Conservation (phyloP, 352 stramenopile genomes). For the Plasmopara viticola region DNA sequence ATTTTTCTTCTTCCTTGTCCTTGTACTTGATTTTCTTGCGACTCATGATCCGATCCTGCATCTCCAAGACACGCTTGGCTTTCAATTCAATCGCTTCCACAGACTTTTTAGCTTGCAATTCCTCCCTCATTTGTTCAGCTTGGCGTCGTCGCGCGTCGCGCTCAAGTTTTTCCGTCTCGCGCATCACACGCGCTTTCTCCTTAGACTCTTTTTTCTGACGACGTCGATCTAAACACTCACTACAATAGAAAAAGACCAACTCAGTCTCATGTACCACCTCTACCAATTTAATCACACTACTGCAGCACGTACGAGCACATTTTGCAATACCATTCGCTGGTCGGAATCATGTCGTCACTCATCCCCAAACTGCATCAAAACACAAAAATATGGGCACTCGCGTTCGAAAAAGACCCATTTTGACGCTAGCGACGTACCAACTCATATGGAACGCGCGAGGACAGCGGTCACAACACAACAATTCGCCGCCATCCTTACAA, state of each 20-base stretch:
- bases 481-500: conserved; percentile 82
- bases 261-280: neutral
- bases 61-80: conserved; percentile 79
- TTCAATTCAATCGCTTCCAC: conserved; percentile 80
- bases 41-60: conserved; percentile 83
- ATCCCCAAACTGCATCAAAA: conserved; percentile 52
- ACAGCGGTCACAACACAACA: conserved; percentile 90
- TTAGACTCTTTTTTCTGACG: conserved; percentile 69
- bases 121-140: conserved; percentile 66
- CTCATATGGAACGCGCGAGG: conserved; percentile 91
- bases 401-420: conserved; percentile 2
- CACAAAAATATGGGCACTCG: neutral
- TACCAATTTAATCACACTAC: conserved; percentile 1
- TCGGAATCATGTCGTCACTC: conserved; percentile 64
- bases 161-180: conserved; percentile 77
- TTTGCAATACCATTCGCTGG: conserved; percentile 85
- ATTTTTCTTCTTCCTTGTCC: conserved; percentile 83
- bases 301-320: conserved; percentile 66
- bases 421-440: conserved; percentile 30
- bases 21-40: conserved; percentile 88
- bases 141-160: conserved; percentile 58
- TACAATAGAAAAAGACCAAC: conserved; percentile 10
- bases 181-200: conserved; percentile 68
- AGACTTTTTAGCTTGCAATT: conserved; percentile 62
- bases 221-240: conserved; percentile 73